Base-by-base conservation (phyloP, 768 basidiomycete species). In the Boletus rufocinnamomeus region DNA sequence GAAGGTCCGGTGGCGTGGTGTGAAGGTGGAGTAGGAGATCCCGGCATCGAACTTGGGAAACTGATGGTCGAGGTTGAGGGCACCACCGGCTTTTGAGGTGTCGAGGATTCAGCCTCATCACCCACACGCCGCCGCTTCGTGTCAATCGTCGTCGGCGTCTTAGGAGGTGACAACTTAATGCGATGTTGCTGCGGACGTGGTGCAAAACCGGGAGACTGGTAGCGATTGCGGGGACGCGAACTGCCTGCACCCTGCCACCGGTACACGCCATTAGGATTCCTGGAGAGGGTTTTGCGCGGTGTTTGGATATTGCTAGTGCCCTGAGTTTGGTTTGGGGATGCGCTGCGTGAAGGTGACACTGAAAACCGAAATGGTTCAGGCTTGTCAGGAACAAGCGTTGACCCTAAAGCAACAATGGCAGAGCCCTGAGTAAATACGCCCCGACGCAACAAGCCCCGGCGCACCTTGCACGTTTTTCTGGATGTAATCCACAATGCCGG, bases 201-300 rank as follows among this genome's bases (percentile, higher is more conserved):
- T 5, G 85, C 83, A 66, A 92, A 91, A 5, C 85, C 86, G 47
- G 89, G 88, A 10, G 89, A 89, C 52, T 83, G 80, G 67, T 84
- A 89, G 44, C 88, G 85, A 69, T 89, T 91, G 48, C 82, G 82
- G 21, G 78, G 75, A 64, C 81, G 85, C 14, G 90, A 84, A 63
- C 87, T 90, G 44, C 89, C 89, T 34, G 77, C 86, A n/a, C 90
- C 91, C 62, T 85, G 81, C 86, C 87, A 91, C 49, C 80, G 79
- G 71, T 88, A 88, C 35, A 75, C 67, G 23, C 90, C 90, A 67
- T 92, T 93, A 0, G 90, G 90, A 65, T 93, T 93, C 67, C 76
- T 83, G 23, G 79, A 68, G 8, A 92, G 74, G 11, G 80, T 84
- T 66, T 80, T 85, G 19, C 79, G 79, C 6, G 84, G 77, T 17